A percentile compares a stretch with the other conserved stretches of the same genome.
phyloP scores from a whole-genome alignment of 164 flowering plant genomes.

The Stephania japonica region DNA sequence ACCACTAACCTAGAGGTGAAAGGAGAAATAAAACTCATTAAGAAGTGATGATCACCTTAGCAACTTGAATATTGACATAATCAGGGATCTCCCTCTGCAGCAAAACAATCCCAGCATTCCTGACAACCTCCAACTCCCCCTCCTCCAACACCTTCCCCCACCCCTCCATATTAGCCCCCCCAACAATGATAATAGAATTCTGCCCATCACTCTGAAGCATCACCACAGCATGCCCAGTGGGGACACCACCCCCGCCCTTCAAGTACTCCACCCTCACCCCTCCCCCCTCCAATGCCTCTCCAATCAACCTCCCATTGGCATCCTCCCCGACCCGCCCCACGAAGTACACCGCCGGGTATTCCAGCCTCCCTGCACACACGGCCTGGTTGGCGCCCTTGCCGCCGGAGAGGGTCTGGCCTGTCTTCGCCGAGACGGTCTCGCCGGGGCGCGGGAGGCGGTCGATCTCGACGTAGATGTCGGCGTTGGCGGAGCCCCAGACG shows the following conservation, averaged over 20 bases:
- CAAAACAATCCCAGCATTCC: slow-evolving; percentile 74
- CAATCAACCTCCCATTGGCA: slow-evolving; percentile 70
- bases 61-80: slow-evolving; percentile 84
- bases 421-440: slow-evolving; percentile 77
- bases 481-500: slow-evolving; percentile 91
- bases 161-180: slow-evolving; percentile 78
- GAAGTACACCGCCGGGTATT: slow-evolving; percentile 67
- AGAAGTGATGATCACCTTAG: slow-evolving; percentile 44
- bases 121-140: slow-evolving; percentile 51
- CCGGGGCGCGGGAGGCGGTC: slow-evolving; percentile 69
- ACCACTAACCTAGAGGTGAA: no score
- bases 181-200: slow-evolving; percentile 90
- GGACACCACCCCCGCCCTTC: slow-evolving; percentile 38
- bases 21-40: no score
- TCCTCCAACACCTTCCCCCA: slow-evolving; percentile 57
- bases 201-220: slow-evolving; percentile 85
- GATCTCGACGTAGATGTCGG: slow-evolving; percentile 84
- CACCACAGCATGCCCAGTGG: slow-evolving; percentile 98
- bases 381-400: slow-evolving; percentile 98
- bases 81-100: slow-evolving; percentile 97
- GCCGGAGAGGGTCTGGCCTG: slow-evolving; percentile 77
- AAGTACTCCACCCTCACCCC: slow-evolving; percentile 61
- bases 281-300: slow-evolving; percentile 51
- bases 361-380: slow-evolving; percentile 64
- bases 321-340: slow-evolving; percentile 80